phyloP scores from a whole-genome alignment of 1,284 basidiomycete genomes.

The Sanghuangporus baumii region DNA sequence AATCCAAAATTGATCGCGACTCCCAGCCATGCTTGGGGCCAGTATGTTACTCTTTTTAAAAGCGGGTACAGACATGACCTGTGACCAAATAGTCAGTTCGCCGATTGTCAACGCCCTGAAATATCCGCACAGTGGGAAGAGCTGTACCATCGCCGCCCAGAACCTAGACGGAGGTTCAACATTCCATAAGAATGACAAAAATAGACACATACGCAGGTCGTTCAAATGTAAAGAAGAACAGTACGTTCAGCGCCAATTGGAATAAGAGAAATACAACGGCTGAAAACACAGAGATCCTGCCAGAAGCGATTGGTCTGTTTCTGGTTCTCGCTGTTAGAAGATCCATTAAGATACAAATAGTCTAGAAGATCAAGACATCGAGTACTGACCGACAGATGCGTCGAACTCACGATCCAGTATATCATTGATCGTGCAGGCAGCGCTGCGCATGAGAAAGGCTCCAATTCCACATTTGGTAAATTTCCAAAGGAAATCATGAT shows the following conservation, averaged over 20 bases:
- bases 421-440: constrained; percentile 33
- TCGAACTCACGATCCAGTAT: constrained; percentile 37
- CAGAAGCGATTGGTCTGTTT: constrained; percentile 20
- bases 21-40: constrained; percentile 50
- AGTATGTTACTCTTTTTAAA: constrained; percentile 36
- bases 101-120: neutral
- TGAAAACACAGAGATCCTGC: neutral
- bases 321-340: constrained; percentile 23
- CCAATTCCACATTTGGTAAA: neutral
- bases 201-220: neutral
- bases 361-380: constrained; percentile 2
- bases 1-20: constrained; percentile 30
- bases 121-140: constrained; percentile 4
- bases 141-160: neutral
- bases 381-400: constrained; percentile 28
- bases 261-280: constrained; percentile 10
- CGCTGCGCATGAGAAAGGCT: constrained; percentile 18
- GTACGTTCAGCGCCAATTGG: constrained; percentile 24
- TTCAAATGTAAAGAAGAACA: constrained; percentile 12
- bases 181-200: neutral
- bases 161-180: neutral
- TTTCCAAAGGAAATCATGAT: neutral
- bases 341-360: neutral
- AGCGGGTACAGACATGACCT: constrained; percentile 20
- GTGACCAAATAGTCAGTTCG: neutral